A percentile compares a stretch with the other conserved stretches of the same genome.
Conservation (phyloP, 2,329 filamentous ascomycete species). For the Moelleriella libera region DNA sequence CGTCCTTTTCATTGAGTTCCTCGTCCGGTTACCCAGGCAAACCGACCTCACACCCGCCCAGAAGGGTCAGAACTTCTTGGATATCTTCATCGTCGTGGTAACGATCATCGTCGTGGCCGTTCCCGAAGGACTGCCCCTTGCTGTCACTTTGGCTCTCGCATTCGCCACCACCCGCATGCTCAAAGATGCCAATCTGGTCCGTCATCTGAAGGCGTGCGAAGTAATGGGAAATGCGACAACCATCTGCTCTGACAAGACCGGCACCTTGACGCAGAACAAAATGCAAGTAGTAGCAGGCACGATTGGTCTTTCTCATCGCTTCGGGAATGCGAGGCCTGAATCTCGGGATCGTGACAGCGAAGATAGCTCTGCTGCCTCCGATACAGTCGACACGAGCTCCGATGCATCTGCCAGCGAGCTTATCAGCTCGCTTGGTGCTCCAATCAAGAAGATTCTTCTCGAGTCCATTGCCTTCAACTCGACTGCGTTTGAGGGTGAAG, state of each 20-base stretch:
- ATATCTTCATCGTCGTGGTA: slow-evolving; percentile 65
- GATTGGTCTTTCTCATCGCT: slow-evolving; percentile 39
- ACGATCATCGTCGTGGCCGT: slow-evolving; percentile 72
- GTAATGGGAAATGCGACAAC: slow-evolving; percentile 70
- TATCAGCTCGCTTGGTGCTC: slow-evolving; percentile 26
- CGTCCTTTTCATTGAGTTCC: slow-evolving; percentile 74
- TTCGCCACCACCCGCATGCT: slow-evolving; percentile 69
- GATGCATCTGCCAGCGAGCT: slow-evolving; percentile 32
- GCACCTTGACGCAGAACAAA: slow-evolving; percentile 53
- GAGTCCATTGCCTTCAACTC: slow-evolving; percentile 53
- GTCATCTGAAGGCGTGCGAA: slow-evolving; percentile 64
- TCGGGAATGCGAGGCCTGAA: slow-evolving; percentile 26
- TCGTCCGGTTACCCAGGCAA: slow-evolving; percentile 46
- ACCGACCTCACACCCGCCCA: slow-evolving; percentile 42
- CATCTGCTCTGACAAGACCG: slow-evolving; percentile 56
- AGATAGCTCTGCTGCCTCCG: slow-evolving; percentile 8
- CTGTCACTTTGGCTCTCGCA: slow-evolving; percentile 63
- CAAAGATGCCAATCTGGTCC: slow-evolving; percentile 63
- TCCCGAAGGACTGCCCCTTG: slow-evolving; percentile 62
- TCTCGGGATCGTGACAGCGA: slow-evolving; percentile 10
- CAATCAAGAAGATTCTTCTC: slow-evolving; percentile 37
- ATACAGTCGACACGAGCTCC: slow-evolving; percentile 12
- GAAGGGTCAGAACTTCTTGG: slow-evolving; percentile 67
- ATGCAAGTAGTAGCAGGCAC: slow-evolving; percentile 53
- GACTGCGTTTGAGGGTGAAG: slow-evolving; percentile 63